Percentiles rank a stretch among this genome's conserved stretches.
These are phyloP conservation scores for Ilex paraguariensis DNA, from an alignment of 305 asterid genomes.

Conservation along the genomic window DNA sequence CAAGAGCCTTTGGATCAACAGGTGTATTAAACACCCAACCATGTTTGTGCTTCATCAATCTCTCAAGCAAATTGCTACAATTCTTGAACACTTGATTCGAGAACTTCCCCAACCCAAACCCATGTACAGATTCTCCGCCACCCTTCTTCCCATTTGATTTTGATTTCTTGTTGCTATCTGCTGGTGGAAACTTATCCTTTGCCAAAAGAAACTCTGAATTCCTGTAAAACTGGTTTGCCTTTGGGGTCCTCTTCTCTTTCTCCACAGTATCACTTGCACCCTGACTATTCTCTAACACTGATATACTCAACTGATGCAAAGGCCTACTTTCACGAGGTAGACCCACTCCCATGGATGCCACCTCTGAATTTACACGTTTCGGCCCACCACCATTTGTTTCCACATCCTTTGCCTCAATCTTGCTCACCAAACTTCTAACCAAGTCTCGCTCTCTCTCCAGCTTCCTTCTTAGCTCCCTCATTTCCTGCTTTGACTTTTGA, in stretches of 20 bases:
- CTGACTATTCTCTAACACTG: slow-evolving; percentile 45
- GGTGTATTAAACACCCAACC: slow-evolving; percentile 72
- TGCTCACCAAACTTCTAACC: slow-evolving; percentile 61
- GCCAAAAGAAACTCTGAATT: slow-evolving; percentile 64
- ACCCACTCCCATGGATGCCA: slow-evolving; percentile 28
- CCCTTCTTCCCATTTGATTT: slow-evolving; percentile 47
- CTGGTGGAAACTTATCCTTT: slow-evolving; percentile 51
- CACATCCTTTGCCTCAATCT: slow-evolving; percentile 55
- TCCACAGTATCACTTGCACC: slow-evolving; percentile 33
- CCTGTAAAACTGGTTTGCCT: slow-evolving; percentile 60
- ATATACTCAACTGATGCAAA: slow-evolving; percentile 47
- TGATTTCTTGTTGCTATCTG: slow-evolving; percentile 62
- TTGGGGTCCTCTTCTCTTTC: slow-evolving; percentile 73
- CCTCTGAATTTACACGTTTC: slow-evolving; percentile 19
- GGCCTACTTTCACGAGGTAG: slow-evolving; percentile 41
- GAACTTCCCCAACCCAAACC: slow-evolving; percentile 25
- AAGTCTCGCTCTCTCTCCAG: slow-evolving; percentile 64
- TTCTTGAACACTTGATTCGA: slow-evolving; percentile 48
- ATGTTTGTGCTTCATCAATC: slow-evolving; percentile 68
- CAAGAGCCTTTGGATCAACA: slow-evolving; percentile 56
- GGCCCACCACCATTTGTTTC: slow-evolving; percentile 28
- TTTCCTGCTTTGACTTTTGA: slow-evolving; percentile 62
- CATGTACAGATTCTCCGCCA: slow-evolving; percentile 29
- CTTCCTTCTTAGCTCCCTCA: slow-evolving; percentile 60
- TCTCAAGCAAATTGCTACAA: slow-evolving; percentile 47